Evolutionary conservation across 345 rosid species (phyloP).

Genomic region (Eucalyptus rudis): DNA sequence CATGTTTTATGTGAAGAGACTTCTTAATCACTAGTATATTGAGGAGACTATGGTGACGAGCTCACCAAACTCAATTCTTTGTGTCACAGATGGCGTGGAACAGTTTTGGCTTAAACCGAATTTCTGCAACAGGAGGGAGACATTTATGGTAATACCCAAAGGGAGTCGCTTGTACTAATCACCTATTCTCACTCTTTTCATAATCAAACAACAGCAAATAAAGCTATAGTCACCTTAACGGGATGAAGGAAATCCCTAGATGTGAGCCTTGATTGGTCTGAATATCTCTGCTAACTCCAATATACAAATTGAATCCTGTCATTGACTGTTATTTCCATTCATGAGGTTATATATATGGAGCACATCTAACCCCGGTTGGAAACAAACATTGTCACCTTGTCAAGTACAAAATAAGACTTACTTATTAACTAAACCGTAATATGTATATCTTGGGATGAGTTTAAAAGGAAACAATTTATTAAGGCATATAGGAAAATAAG

Average conservation of each 20-base stretch:
- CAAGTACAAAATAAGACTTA: neutral
- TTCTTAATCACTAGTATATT: neutral
- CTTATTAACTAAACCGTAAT: neutral
- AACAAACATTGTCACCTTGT: neutral
- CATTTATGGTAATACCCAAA: neutral
- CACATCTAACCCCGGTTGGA: neutral
- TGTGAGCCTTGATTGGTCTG: neutral
- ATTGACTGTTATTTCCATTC: neutral
- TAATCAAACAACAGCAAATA: neutral
- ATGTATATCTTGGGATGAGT: neutral
- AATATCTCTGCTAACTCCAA: neutral
- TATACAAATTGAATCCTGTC: neutral
- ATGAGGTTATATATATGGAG: neutral
- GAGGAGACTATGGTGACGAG: neutral
- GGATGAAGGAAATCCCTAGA: neutral
- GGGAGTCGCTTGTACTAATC: neutral
- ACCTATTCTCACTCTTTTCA: neutral
- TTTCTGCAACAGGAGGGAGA: neutral
- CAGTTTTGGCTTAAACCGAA: neutral
- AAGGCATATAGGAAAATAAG: neutral
- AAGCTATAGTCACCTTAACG: neutral
- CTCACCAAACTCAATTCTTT: neutral
- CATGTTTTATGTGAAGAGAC: neutral
- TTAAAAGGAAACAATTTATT: neutral
- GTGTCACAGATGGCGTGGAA: neutral